Conservation (phyloP, 768 basidiomycete genomes). For the Podaxis sp. region DNA sequence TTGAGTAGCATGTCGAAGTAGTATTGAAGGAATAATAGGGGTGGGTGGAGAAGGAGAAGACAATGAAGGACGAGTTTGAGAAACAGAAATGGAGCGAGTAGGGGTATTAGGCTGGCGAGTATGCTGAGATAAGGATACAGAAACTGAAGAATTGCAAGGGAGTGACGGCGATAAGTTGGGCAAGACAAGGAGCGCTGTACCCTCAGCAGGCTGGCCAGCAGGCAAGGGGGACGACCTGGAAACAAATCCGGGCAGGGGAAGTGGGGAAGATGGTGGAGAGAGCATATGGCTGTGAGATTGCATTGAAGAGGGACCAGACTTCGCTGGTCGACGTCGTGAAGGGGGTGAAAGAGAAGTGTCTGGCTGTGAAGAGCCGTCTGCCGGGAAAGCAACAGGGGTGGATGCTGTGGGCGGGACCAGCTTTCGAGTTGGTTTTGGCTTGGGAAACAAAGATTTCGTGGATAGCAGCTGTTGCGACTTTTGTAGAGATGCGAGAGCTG, state of each 20-base stretch:
- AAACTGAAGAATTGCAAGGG: constrained; percentile 8
- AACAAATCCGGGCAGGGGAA: too few species aligned
- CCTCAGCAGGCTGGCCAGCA: background rate
- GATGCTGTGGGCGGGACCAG: background rate
- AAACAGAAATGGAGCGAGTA: background rate
- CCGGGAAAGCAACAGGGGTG: background rate
- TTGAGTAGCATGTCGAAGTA: constrained; percentile 14
- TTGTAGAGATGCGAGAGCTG: background rate
- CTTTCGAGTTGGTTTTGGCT: background rate
- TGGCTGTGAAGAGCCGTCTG: background rate
- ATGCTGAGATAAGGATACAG: background rate
- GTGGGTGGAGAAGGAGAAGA: constrained; percentile 13
- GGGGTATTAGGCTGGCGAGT: background rate
- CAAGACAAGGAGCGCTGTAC: background rate
- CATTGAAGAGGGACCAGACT: background rate
- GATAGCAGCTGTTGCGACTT: background rate
- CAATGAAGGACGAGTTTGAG: constrained; percentile 6
- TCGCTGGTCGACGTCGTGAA: background rate
- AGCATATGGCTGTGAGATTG: background rate
- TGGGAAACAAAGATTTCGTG: background rate
- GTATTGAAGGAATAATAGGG: constrained; percentile 13
- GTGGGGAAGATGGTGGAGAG: background rate
- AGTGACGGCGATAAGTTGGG: constrained; percentile 1
- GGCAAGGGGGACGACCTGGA: background rate
- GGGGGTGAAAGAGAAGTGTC: background rate